Percentiles rank a stretch among this genome's conserved stretches.
Evolutionary conservation across 495 filamentous ascomycete genomes (phyloP).

Genomic region (Podospora anserina): DNA sequence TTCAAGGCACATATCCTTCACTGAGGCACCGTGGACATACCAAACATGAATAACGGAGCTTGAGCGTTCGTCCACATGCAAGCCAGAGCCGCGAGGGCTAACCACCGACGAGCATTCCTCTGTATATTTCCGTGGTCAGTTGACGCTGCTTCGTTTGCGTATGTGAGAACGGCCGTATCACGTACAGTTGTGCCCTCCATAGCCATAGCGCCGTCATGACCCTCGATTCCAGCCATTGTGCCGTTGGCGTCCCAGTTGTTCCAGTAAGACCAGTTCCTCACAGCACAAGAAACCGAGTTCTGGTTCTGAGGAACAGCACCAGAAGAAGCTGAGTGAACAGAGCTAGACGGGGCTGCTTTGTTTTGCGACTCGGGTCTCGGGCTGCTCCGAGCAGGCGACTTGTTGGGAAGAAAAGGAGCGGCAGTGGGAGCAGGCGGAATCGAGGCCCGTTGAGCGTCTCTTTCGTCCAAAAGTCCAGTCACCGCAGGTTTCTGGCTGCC

Average conservation of each 20-base stretch:
- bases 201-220: background rate
- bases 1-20: background rate
- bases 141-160: background rate
- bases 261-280: background rate
- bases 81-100: constrained; percentile 28
- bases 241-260: background rate
- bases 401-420: background rate
- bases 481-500: background rate
- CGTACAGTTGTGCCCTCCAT: background rate
- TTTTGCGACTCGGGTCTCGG: background rate
- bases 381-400: background rate
- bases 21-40: constrained; percentile 13
- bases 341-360: background rate
- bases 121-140: constrained; percentile 3
- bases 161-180: background rate
- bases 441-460: background rate
- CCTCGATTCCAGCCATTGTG: background rate
- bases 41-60: constrained; percentile 30
- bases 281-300: background rate
- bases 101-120: constrained; percentile 10
- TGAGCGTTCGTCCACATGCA: constrained; percentile 33
- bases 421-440: background rate
- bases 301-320: background rate
- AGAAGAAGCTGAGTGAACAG: background rate
- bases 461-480: background rate